Evolutionary conservation across 352 stramenopile genomes (phyloP).

Genomic region (Phytophthora meadii): DNA sequence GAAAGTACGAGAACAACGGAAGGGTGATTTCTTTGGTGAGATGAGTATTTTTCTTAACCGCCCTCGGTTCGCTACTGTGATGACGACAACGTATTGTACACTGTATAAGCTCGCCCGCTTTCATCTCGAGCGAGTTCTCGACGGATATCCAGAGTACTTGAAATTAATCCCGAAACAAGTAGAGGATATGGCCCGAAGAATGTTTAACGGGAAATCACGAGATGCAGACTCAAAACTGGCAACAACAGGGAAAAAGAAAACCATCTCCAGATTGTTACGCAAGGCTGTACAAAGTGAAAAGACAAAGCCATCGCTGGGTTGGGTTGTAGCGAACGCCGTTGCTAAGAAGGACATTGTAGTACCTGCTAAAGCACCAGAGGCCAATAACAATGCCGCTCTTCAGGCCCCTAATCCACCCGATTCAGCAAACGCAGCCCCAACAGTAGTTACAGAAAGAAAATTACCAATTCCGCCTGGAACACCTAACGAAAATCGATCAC

Average conservation of each 20-base stretch:
- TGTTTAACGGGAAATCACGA: conserved; percentile 42
- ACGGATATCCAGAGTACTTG: conserved; percentile 61
- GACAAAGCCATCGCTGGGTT: conserved; percentile 34
- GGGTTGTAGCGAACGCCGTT: conserved; percentile 14
- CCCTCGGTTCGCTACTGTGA: conserved; percentile 58
- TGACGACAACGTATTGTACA: conserved; percentile 67
- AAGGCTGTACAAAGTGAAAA: conserved; percentile 54
- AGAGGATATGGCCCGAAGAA: conserved; percentile 46
- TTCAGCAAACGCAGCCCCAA: too few species aligned
- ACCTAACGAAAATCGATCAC: too few species aligned
- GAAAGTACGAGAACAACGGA: conserved; percentile 66
- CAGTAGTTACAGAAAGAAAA: too few species aligned
- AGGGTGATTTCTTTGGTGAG: conserved; percentile 72
- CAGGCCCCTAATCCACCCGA: too few species aligned
- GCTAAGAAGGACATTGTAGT: conserved; percentile 17
- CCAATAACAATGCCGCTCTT: too few species aligned
- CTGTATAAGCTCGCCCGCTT: conserved; percentile 68
- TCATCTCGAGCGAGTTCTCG: conserved; percentile 59
- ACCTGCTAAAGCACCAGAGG: conserved; percentile 1
- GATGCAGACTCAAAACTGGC: conserved; percentile 16
- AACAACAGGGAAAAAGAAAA: conserved; percentile 46
- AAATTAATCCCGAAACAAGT: conserved; percentile 49
- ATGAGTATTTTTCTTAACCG: conserved; percentile 64
- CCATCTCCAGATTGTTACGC: conserved; percentile 51
- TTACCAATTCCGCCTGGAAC: too few species aligned